phyloP scores from a whole-genome alignment of 2,329 filamentous ascomycete species.

The Fusarium sp. region DNA sequence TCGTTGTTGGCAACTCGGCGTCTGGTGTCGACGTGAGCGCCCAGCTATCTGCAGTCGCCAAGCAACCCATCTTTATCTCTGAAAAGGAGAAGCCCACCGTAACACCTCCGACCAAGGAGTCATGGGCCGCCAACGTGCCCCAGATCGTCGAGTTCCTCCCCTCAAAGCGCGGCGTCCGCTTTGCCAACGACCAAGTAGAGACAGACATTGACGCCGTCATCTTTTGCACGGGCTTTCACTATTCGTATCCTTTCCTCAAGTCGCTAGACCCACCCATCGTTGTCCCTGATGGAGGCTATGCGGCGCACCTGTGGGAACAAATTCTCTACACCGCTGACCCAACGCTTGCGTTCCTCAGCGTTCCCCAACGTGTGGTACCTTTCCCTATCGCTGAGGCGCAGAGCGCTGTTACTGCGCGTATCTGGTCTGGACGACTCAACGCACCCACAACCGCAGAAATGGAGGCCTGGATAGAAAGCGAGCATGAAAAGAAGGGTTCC shows the following conservation, averaged over 20 bases:
- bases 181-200: conserved; percentile 73
- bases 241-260: conserved; percentile 78
- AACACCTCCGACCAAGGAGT: conserved; percentile 40
- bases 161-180: conserved; percentile 65
- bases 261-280: conserved; percentile 61
- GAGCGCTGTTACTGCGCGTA: conserved; percentile 72
- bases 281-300: conserved; percentile 69
- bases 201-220: conserved; percentile 76
- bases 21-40: conserved; percentile 77
- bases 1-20: conserved; percentile 76
- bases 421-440: conserved; percentile 71
- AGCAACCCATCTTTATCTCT: conserved; percentile 66
- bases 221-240: conserved; percentile 90
- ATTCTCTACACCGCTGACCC: conserved; percentile 74
- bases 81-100: conserved; percentile 54
- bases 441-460: conserved; percentile 68
- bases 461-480: conserved; percentile 68
- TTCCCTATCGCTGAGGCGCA: conserved; percentile 79
- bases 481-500: conserved; percentile 63
- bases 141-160: conserved; percentile 61
- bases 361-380: conserved; percentile 77
- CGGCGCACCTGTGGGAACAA: conserved; percentile 78
- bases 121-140: conserved; percentile 51
- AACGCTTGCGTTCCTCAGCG: conserved; percentile 73
- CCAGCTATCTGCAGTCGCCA: conserved; percentile 69